Evolutionary conservation across 306 rosid genomes (phyloP).

Genomic region (Urtica urens): DNA sequence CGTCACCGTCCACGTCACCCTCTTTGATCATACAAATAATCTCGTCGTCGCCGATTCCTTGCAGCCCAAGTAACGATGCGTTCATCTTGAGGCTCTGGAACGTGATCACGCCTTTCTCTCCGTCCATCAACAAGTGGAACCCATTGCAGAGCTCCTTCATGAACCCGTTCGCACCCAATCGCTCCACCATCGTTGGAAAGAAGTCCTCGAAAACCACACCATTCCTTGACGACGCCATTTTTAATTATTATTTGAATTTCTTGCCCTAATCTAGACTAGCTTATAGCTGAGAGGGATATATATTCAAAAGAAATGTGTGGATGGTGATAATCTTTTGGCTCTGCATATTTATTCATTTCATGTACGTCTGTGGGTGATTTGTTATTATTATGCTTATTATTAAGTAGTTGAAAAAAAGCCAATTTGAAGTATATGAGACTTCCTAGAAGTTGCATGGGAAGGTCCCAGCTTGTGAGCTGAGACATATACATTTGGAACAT

Average conservation of each 20-base stretch:
- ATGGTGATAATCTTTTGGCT: background rate
- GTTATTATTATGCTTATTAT: no score
- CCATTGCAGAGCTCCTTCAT: constrained; percentile 69
- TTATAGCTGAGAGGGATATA: background rate
- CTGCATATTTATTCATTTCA: background rate
- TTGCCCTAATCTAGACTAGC: no score
- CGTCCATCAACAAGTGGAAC: constrained; percentile 52
- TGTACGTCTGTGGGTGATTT: background rate
- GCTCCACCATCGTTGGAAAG: constrained; percentile 69
- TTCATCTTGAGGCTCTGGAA: constrained; percentile 73
- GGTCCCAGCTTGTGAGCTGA: constrained; percentile 11
- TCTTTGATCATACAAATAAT: constrained; percentile 54
- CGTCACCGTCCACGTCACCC: constrained; percentile 82
- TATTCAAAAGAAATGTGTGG: background rate
- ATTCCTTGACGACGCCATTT: constrained; percentile 27
- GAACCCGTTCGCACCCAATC: constrained; percentile 57
- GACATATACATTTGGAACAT: background rate
- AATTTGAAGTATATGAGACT: no score
- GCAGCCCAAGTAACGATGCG: constrained; percentile 58
- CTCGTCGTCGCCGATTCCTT: constrained; percentile 64
- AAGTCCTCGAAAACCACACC: constrained; percentile 48
- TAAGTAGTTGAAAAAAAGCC: no score
- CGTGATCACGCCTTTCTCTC: constrained; percentile 50
- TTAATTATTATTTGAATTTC: no score
- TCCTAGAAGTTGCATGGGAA: constrained; percentile 57